Percentiles rank a stretch among this genome's conserved stretches.
phyloP scores from a whole-genome alignment of 257 asterid genomes.

The Penstemon davidsonii region DNA sequence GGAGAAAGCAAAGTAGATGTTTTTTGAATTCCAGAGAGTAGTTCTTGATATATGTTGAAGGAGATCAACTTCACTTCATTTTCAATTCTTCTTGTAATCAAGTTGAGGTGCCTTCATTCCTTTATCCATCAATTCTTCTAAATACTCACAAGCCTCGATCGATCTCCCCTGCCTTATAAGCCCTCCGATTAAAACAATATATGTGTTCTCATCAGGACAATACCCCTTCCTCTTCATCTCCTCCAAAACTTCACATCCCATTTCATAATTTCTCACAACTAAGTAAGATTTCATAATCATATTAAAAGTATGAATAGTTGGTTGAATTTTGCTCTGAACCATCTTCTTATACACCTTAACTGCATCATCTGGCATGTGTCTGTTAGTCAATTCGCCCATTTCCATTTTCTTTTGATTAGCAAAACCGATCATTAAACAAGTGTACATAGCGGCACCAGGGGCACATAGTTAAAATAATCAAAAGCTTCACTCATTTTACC shows the following conservation, averaged over 20 bases:
- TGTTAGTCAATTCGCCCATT: conserved; percentile 49
- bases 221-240: conserved; percentile 82
- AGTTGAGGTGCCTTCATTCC: conserved; percentile 88
- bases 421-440: conserved; percentile 67
- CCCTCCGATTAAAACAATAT: conserved; percentile 65
- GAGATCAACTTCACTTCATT: conserved; percentile 30
- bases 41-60: conserved; percentile 28
- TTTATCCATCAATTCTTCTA: conserved; percentile 81
- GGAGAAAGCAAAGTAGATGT: conserved; percentile 34
- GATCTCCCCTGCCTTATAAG: conserved; percentile 74
- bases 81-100: conserved; percentile 54
- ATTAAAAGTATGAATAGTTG: conserved; percentile 75
- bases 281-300: conserved; percentile 84
- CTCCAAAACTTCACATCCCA: conserved; percentile 76
- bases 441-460: conserved; percentile 73
- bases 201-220: conserved; percentile 90
- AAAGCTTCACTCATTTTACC: conserved; percentile 60
- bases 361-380: conserved; percentile 71
- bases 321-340: conserved; percentile 51
- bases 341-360: conserved; percentile 79
- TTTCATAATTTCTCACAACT: conserved; percentile 50
- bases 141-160: conserved; percentile 58
- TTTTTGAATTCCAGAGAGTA: conserved; percentile 27
- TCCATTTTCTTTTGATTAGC: conserved; percentile 75
- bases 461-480: conserved; percentile 64